A percentile compares a stretch with the other conserved stretches of the same genome.
phyloP scores from a whole-genome alignment of 495 filamentous ascomycete genomes.

The Letharia columbiana region DNA sequence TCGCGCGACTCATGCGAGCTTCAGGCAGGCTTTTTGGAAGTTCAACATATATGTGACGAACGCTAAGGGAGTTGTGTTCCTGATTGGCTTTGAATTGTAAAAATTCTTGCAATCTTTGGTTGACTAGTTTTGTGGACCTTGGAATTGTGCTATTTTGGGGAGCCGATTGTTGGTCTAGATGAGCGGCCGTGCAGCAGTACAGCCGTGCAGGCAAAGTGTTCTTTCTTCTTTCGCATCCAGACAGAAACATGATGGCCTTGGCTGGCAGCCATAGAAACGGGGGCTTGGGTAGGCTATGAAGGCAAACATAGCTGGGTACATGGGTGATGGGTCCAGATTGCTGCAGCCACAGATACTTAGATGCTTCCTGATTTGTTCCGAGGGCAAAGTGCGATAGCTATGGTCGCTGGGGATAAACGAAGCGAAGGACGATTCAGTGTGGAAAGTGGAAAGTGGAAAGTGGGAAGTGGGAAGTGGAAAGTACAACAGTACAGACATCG shows the following conservation, averaged over 20 bases:
- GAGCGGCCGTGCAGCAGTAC: background rate
- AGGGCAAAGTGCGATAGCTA: background rate
- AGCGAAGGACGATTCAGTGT: background rate
- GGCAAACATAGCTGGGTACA: background rate
- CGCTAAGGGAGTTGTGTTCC: background rate
- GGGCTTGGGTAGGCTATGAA: background rate
- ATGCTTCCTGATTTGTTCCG: background rate
- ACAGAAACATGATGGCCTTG: background rate
- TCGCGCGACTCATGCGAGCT: background rate
- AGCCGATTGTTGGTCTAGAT: background rate
- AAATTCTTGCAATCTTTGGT: background rate
- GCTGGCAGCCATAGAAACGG: background rate
- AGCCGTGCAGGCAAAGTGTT: background rate
- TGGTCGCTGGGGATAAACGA: background rate
- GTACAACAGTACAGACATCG: background rate
- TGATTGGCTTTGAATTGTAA: background rate
- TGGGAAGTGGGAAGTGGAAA: no score
- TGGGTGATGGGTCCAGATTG: background rate
- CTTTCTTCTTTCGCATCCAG: background rate
- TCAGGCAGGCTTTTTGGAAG: background rate
- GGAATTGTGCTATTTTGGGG: background rate
- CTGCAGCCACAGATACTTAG: background rate
- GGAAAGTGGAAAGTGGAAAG: no score
- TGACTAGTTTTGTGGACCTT: background rate
- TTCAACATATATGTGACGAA: background rate